phyloP scores from a whole-genome alignment of 352 stramenopile species.

The Lagenidium giganteum region DNA sequence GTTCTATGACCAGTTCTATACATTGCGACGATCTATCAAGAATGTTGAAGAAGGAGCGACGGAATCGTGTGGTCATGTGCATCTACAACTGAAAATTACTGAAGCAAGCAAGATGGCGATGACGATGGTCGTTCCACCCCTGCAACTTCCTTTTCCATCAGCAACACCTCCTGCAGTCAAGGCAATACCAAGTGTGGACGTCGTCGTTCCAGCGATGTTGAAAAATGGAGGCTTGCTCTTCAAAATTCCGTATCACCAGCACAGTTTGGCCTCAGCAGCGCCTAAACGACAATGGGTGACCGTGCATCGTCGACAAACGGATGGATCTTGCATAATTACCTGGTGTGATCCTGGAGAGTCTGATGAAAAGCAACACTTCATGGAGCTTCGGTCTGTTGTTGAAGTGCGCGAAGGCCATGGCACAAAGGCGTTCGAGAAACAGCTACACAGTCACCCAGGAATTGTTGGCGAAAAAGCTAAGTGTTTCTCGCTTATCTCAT shows the following conservation, averaged over 20 bases:
- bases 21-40: slow-evolving; percentile 40
- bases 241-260: slow-evolving; percentile 73
- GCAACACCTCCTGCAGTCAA: neutral
- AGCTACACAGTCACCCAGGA: too few species aligned
- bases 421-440: slow-evolving; percentile 58
- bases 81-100: slow-evolving; percentile 73
- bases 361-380: slow-evolving; percentile 27
- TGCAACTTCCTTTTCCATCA: slow-evolving; percentile 21
- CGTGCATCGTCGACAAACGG: slow-evolving; percentile 16
- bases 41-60: slow-evolving; percentile 7
- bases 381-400: slow-evolving; percentile 43
- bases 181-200: neutral
- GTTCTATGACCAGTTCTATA: slow-evolving; percentile 63
- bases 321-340: slow-evolving; percentile 39
- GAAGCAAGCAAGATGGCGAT: too few species aligned
- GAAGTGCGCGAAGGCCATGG: slow-evolving; percentile 51
- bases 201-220: slow-evolving; percentile 32
- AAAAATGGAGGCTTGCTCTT: slow-evolving; percentile 60
- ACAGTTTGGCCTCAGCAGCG: slow-evolving; percentile 26
- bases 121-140: slow-evolving; percentile 25
- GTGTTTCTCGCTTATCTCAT: slow-evolving; percentile 72
- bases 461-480: slow-evolving; percentile 37
- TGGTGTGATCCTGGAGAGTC: slow-evolving; percentile 64
- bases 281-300: slow-evolving; percentile 62
- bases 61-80: slow-evolving; percentile 37